Evolutionary conservation across 495 filamentous ascomycete species (phyloP), one percentile per base, ranked within the genome.

Genomic region (Podospora anserina): DNA sequence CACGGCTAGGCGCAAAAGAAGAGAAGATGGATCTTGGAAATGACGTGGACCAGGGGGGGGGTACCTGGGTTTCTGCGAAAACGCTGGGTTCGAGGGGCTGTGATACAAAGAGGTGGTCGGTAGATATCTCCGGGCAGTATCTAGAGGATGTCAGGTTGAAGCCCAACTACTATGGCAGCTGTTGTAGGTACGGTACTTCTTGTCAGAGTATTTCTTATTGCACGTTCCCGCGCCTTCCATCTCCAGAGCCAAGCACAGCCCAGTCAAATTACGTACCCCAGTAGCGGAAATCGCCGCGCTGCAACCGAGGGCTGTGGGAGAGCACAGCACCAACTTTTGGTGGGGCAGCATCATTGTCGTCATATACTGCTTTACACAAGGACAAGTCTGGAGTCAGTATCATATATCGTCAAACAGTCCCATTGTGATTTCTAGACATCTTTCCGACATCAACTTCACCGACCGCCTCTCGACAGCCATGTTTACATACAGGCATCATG

Each of bases 261-360:
- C 63, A 69, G 39, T 54, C 30, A 66, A 70, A 72, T 70, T 72
- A 70, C 68, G 65, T 68, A 69, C 66, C n/a, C 28, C 63, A 44
- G 60, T 61, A 63, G 53, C 68, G 64, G 68, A 64, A 70, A 66
- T 32, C 60, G 60, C 68, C 64, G 68, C 49, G 26, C 13, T 19
- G 30, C 53, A 23, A 30, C 34, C 16, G 28, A 20, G 15, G 39
- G 32, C 30, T 32, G 63, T 19, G 32, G 63, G 53, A 34, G 59
- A 49, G 9, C 9, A 20, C 59, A 49, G 39, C 39, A 30, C 59
- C 26, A 60, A 64, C 55, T 49, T n/a, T 65, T 60, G 61, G 68
- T 60, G 58, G 68, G 68, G 63, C 57, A 30, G 16, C 18, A 15
- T 60, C 66, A 55, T 64, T 56, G 27, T 28, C 27, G 11, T 26